Base-by-base conservation (phyloP, 345 rosid genomes). In the Anacardium occidentale region DNA sequence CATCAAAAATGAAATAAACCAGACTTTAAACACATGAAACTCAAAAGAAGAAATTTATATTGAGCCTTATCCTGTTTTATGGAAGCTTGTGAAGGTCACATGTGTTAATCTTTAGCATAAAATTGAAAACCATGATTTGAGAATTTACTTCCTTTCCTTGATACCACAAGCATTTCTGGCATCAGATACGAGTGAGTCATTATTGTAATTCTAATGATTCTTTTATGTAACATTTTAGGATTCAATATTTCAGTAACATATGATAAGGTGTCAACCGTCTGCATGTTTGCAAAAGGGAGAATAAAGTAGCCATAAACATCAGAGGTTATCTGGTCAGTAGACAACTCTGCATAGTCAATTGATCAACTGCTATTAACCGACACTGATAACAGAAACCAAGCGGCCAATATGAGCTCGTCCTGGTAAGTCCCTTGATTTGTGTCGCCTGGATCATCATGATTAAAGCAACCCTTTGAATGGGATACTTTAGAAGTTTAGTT, bases 1-100 rank as follows among this genome's bases (percentile, higher is more conserved):
- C 40, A 76, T 68, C 60, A 42, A 67, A 66, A 66, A 56, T 75
- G 69, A 78, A 90, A 88, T 88, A 83, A 90, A 81, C 62, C 58
- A 56, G 57, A 68, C 79, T 74, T 75, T 75, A 69, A 52, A 47
- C 2, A 44, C 53, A 44, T 56, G 48, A 62, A 51, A 52, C 54
- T 7, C 60, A 4, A 37, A 52, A 45, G 55, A 70, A 65, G 56
- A 42, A 40, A 32, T 47, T 58, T 59, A 21, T 58, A 40, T 47
- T 62, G 60, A 74, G 40, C 60, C 25, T 57, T 55, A 61, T 59
- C 32, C 21, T 69, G 34, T 69, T 71, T 45, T 21, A 20, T 74
- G 54, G 25, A 56, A 68, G 66, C 68, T 21, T 40, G 56, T 48
- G 67, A 77, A 75, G 34, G 5, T 67, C 71, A 56, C 17, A n/a